These are phyloP conservation scores for Candida ovalis DNA, from an alignment of 805 yeast genomes.

Conservation along the genomic window DNA sequence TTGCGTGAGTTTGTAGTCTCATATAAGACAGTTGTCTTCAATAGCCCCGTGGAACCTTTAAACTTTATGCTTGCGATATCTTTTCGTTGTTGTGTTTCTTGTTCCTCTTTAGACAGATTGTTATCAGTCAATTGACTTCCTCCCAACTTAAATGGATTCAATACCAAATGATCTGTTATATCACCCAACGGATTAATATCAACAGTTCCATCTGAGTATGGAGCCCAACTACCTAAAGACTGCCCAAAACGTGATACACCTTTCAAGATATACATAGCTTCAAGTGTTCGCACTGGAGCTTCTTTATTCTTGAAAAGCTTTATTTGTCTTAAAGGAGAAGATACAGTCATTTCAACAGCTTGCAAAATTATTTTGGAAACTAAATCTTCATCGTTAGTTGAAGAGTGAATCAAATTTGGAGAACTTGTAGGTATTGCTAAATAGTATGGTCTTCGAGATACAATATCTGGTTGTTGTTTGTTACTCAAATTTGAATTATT, in stretches of 20 bases:
- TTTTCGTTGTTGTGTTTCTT: constrained; percentile 24
- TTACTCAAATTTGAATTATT: constrained; percentile 1
- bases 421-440: constrained; percentile 66
- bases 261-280: constrained; percentile 51
- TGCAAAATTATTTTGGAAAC: constrained; percentile 56
- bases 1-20: constrained; percentile 33
- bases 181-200: constrained; percentile 63
- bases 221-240: constrained; percentile 68
- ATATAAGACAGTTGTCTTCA: constrained; percentile 35
- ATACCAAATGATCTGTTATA: constrained; percentile 37
- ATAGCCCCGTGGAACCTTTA: constrained; percentile 47
- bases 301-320: constrained; percentile 35
- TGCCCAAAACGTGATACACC: constrained; percentile 61
- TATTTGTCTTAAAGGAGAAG: constrained; percentile 41
- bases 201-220: constrained; percentile 63
- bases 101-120: constrained; percentile 14
- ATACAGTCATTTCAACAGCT: constrained; percentile 51
- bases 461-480: constrained; percentile 35
- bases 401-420: constrained; percentile 59
- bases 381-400: constrained; percentile 35
- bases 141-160: constrained; percentile 28
- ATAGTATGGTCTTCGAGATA: constrained; percentile 59
- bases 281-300: constrained; percentile 42
- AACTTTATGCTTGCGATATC: constrained; percentile 54
- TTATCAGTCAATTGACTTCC: constrained; percentile 8